Evolutionary conservation across 1,284 basidiomycete genomes (phyloP).

Genomic region (Garcileccinum viscosum): DNA sequence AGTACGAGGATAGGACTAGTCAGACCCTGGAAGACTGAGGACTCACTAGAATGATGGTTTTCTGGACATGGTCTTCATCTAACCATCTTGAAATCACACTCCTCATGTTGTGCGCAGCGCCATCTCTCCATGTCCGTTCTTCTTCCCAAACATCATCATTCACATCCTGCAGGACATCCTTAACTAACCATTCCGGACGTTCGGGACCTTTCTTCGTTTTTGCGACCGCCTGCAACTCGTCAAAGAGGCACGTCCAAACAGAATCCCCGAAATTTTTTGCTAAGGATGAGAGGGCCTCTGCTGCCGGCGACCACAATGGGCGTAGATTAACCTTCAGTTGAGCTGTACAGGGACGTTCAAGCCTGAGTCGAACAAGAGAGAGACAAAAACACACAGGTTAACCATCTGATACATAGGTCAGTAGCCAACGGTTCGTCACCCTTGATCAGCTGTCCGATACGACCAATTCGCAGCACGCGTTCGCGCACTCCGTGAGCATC

Average conservation of each 20-base stretch:
- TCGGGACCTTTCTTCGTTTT: background rate
- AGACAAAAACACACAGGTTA: constrained; percentile 55
- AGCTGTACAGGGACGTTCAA: constrained; percentile 47
- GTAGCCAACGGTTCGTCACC: constrained; percentile 59
- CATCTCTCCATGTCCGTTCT: constrained; percentile 77
- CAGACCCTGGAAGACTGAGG: background rate
- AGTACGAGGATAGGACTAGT: background rate
- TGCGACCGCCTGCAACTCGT: constrained; percentile 54
- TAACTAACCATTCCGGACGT: constrained; percentile 26
- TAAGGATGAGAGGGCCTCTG: constrained; percentile 68
- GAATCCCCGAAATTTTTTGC: constrained; percentile 65
- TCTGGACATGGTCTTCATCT: constrained; percentile 34
- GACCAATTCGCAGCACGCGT: constrained; percentile 74
- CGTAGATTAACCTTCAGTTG: constrained; percentile 92
- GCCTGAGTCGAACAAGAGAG: background rate
- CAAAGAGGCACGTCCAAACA: constrained; percentile 77
- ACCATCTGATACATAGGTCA: constrained; percentile 66
- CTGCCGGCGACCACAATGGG: constrained; percentile 87
- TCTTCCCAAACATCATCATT: constrained; percentile 62
- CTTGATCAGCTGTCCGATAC: constrained; percentile 60
- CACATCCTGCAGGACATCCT: constrained; percentile 29
- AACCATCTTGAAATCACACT: constrained; percentile 53
- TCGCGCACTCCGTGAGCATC: constrained; percentile 84
- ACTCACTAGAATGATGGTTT: constrained; percentile 46
- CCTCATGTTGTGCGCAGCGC: constrained; percentile 69